phyloP scores from a whole-genome alignment of 75 land plant genomes.

The Cupressus sempervirens region DNA sequence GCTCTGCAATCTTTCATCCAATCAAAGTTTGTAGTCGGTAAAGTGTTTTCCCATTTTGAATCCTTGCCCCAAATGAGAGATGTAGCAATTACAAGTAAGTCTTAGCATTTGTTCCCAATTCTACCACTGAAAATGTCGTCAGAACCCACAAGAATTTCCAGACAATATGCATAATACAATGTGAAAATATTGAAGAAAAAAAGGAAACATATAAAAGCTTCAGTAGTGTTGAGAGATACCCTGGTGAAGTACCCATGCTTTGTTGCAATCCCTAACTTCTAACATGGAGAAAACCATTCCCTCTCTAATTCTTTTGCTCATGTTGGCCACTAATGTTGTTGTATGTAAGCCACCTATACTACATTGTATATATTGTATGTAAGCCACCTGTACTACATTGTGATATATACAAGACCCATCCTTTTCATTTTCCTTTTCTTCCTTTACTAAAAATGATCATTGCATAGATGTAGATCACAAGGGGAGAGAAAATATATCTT shows the following conservation, averaged over 20 bases:
- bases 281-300: conserved; percentile 63
- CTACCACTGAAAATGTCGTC: background rate
- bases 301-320: too few relatives aligned
- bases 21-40: conserved; percentile 23
- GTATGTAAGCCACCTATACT: too few relatives aligned
- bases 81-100: conserved; percentile 18
- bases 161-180: background rate
- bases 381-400: too few relatives aligned
- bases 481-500: too few relatives aligned
- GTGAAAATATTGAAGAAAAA: background rate
- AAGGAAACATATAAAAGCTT: background rate
- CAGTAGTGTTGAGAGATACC: conserved; percentile 9
- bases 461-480: too few relatives aligned
- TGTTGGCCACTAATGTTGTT: too few relatives aligned
- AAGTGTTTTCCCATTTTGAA: conserved; percentile 49
- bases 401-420: too few relatives aligned
- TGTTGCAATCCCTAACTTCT: conserved; percentile 61
- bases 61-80: conserved; percentile 38
- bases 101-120: background rate
- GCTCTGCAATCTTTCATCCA: conserved; percentile 67
- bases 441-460: too few relatives aligned
- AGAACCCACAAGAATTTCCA: background rate
- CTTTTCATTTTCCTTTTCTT: too few relatives aligned
- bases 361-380: too few relatives aligned
- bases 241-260: conserved; percentile 76